Evolutionary conservation across 1,284 basidiomycete species (phyloP).

Genomic region (Athelia psychrophila): DNA sequence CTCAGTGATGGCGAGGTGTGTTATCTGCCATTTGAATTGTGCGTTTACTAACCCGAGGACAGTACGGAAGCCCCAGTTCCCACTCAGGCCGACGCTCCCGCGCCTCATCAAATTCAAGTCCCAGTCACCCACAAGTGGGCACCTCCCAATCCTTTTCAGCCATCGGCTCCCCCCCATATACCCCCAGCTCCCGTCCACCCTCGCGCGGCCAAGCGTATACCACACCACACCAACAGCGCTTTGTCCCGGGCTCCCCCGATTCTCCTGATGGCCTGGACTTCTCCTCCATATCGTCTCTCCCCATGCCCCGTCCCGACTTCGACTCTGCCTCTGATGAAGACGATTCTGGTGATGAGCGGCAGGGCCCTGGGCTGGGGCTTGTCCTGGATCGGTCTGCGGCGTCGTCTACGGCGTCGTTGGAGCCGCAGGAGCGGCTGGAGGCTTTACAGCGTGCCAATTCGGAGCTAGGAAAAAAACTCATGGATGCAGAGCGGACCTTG

Average conservation of each 20-base stretch:
- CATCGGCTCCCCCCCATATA: slow-evolving; percentile 42
- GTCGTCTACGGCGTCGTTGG: slow-evolving; percentile 60
- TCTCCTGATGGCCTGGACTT: slow-evolving; percentile 29
- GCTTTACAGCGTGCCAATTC: slow-evolving; percentile 68
- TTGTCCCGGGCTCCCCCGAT: slow-evolving; percentile 29
- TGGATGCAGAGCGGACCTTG: slow-evolving; percentile 69
- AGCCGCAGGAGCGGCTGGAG: slow-evolving; percentile 64
- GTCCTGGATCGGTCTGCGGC: slow-evolving; percentile 55
- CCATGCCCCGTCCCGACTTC: slow-evolving; percentile 32
- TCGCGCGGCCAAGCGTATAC: slow-evolving; percentile 58
- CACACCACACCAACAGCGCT: slow-evolving; percentile 25
- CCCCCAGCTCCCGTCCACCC: slow-evolving; percentile 47
- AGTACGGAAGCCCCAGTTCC: no score
- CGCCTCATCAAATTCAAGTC: slow-evolving; percentile 12
- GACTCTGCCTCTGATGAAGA: slow-evolving; percentile 44
- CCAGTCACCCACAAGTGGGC: slow-evolving; percentile 43
- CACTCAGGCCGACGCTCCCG: no score
- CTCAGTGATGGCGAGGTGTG: slow-evolving; percentile 70
- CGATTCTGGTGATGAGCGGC: slow-evolving; percentile 24
- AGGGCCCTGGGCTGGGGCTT: slow-evolving; percentile 53
- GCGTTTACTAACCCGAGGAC: no score
- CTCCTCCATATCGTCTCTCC: slow-evolving; percentile 32
- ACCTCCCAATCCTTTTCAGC: slow-evolving; percentile 66
- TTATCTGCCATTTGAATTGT: no score
- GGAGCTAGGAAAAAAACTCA: slow-evolving; percentile 69